Conservation (phyloP, 768 basidiomycete species). For the Kwoniella newhampshirensis region DNA sequence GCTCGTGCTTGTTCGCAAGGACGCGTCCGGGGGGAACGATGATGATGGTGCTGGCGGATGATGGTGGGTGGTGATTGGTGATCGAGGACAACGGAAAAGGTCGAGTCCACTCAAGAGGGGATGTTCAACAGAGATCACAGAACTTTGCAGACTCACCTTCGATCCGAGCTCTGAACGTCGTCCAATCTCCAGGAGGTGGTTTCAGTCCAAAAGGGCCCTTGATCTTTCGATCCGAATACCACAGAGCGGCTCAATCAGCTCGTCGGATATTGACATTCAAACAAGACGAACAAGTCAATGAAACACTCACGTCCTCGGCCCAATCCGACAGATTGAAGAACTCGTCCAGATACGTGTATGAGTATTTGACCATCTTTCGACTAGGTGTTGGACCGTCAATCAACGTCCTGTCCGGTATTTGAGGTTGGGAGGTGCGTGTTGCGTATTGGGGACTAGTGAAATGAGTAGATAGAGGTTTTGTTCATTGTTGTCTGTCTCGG, state of each 20-base stretch:
- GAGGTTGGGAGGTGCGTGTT: too few species aligned
- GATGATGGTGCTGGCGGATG: too few species aligned
- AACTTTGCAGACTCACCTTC: constrained; percentile 22
- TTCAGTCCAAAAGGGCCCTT: constrained; percentile 24
- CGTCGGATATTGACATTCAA: background rate
- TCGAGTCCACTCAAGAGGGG: background rate
- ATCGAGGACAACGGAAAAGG: background rate
- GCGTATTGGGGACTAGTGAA: too few species aligned
- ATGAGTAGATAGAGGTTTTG: too few species aligned
- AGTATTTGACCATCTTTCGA: constrained; percentile 20
- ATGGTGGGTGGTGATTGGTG: too few species aligned
- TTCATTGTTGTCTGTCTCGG: too few species aligned
- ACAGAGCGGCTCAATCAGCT: background rate
- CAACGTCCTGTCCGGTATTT: too few species aligned
- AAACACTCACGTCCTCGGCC: constrained; percentile 26
- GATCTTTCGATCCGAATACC: constrained; percentile 4
- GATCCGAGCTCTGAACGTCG: constrained; percentile 17
- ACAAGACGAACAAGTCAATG: background rate
- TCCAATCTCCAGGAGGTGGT: constrained; percentile 28
- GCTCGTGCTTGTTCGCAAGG: too few species aligned
- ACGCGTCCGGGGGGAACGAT: too few species aligned
- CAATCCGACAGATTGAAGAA: constrained; percentile 24
- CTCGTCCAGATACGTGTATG: constrained; percentile 22
- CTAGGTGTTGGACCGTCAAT: too few species aligned
- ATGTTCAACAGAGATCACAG: too few species aligned